phyloP scores from a whole-genome alignment of 2,329 filamentous ascomycete genomes.

The Hypoxylon sp. region DNA sequence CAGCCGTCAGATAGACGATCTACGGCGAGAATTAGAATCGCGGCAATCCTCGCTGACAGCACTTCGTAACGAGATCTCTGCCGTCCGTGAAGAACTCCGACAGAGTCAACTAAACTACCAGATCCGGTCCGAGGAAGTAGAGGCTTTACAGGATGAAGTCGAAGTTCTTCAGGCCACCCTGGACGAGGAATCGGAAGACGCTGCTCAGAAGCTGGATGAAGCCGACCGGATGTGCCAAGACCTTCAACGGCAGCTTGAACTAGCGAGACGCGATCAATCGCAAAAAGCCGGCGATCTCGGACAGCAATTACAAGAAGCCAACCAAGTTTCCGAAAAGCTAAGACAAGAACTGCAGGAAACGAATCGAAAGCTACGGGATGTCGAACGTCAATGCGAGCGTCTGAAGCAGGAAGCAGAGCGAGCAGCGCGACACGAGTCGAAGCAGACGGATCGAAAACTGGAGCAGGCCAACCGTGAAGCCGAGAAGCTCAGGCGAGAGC shows the following conservation, averaged over 20 bases:
- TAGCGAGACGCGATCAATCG: slow-evolving; percentile 44
- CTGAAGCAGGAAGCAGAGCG: slow-evolving; percentile 53
- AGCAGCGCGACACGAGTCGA: slow-evolving; percentile 51
- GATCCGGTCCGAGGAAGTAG: slow-evolving; percentile 72
- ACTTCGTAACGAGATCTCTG: slow-evolving; percentile 74
- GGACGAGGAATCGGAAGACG: slow-evolving; percentile 74
- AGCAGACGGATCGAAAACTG: slow-evolving; percentile 64
- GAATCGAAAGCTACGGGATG: slow-evolving; percentile 76
- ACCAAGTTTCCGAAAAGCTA: slow-evolving; percentile 54
- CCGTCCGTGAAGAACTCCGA: slow-evolving; percentile 77
- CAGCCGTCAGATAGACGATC: slow-evolving; percentile 78
- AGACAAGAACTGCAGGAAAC: slow-evolving; percentile 66
- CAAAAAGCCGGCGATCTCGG: slow-evolving; percentile 42
- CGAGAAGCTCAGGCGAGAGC: slow-evolving; percentile 46
- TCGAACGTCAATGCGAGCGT: slow-evolving; percentile 56
- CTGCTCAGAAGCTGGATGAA: slow-evolving; percentile 61
- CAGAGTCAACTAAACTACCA: slow-evolving; percentile 74
- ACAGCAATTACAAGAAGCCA: slow-evolving; percentile 44
- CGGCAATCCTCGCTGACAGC: slow-evolving; percentile 75
- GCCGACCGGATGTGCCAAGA: slow-evolving; percentile 61
- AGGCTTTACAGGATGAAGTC: slow-evolving; percentile 80
- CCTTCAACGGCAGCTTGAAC: slow-evolving; percentile 60
- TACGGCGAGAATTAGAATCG: slow-evolving; percentile 77
- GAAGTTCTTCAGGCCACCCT: slow-evolving; percentile 76
- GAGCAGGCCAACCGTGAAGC: slow-evolving; percentile 44